Conservation (phyloP, 2,329 filamentous ascomycete genomes). For the Neopestalotiopsis sp. region DNA sequence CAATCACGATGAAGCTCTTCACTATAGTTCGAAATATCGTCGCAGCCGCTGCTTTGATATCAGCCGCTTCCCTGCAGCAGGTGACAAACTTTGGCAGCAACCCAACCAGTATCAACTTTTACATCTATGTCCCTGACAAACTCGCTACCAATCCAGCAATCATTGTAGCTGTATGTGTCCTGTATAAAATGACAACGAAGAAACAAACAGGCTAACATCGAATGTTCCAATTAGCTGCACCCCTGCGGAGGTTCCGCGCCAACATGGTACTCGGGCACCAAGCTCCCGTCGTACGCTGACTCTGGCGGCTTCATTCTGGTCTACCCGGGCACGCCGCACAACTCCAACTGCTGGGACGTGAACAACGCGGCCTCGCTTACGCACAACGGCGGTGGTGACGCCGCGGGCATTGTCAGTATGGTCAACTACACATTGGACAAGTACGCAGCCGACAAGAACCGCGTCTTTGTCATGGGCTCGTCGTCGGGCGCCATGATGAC, state of each 20-base stretch:
- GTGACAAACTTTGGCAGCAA: conserved; percentile 48
- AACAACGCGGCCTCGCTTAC: conserved; percentile 25
- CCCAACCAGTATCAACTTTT: conserved; percentile 47
- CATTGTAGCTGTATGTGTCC: conserved; percentile 29
- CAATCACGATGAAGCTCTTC: not conserved
- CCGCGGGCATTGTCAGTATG: conserved; percentile 25
- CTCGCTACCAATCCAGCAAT: conserved; percentile 32
- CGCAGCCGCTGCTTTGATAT: conserved; percentile 12
- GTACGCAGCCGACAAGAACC: conserved; percentile 19
- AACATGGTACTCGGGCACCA: conserved; percentile 23
- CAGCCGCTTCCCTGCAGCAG: conserved; percentile 23
- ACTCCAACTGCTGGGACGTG: conserved; percentile 29
- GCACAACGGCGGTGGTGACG: conserved; percentile 26
- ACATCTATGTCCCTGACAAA: conserved; percentile 50
- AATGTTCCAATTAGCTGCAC: conserved; percentile 22
- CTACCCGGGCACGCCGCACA: conserved; percentile 21
- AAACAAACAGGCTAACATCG: too few relatives aligned
- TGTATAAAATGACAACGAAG: too few relatives aligned
- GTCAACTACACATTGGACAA: conserved; percentile 24
- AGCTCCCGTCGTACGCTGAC: conserved; percentile 23
- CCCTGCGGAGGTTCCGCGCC: conserved; percentile 21
- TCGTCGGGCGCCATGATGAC: conserved; percentile 28
- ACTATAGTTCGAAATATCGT: conserved; percentile 28
- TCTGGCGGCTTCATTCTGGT: conserved; percentile 22
- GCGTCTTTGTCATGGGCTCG: conserved; percentile 23